phyloP scores from a whole-genome alignment of 306 rosid species.

The Nissolia schottii region DNA sequence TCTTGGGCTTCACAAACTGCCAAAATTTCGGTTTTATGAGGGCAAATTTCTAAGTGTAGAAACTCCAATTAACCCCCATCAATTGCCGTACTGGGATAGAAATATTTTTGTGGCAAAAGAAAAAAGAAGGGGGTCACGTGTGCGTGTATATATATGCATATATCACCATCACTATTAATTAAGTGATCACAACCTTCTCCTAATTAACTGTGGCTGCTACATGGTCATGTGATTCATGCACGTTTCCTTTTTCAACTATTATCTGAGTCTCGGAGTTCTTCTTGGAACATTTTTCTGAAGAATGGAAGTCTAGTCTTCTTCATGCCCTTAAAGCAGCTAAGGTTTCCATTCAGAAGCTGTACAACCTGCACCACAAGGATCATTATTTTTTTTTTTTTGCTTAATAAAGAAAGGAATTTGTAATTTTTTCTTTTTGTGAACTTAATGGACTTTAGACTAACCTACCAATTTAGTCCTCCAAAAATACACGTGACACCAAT shows the following conservation, averaged over 20 bases:
- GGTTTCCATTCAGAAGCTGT: slow-evolving; percentile 68
- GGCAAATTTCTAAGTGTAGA: slow-evolving; percentile 1
- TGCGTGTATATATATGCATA: no score
- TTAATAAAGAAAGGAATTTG: neutral
- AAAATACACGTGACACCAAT: no score
- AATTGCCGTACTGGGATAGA: neutral
- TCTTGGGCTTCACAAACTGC: neutral
- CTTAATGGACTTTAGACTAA: neutral
- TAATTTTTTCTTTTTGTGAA: neutral
- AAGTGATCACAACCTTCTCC: neutral
- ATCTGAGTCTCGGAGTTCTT: slow-evolving; percentile 51
- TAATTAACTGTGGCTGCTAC: neutral
- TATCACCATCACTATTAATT: neutral
- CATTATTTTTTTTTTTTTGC: no score
- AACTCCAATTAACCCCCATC: slow-evolving; percentile 4
- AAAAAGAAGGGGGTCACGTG: neutral
- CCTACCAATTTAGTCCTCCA: no score
- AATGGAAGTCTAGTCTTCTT: slow-evolving; percentile 55
- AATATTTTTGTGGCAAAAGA: neutral
- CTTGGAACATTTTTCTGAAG: slow-evolving; percentile 53
- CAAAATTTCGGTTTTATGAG: slow-evolving; percentile 19
- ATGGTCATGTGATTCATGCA: slow-evolving; percentile 13
- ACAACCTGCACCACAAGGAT: slow-evolving; percentile 54
- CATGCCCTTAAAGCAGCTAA: slow-evolving; percentile 62
- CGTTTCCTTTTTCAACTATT: neutral